A percentile compares a stretch with the other conserved stretches of the same genome.
Evolutionary conservation across 2,329 filamentous ascomycete species (phyloP).

Genomic region (Albifimbria verrucaria): DNA sequence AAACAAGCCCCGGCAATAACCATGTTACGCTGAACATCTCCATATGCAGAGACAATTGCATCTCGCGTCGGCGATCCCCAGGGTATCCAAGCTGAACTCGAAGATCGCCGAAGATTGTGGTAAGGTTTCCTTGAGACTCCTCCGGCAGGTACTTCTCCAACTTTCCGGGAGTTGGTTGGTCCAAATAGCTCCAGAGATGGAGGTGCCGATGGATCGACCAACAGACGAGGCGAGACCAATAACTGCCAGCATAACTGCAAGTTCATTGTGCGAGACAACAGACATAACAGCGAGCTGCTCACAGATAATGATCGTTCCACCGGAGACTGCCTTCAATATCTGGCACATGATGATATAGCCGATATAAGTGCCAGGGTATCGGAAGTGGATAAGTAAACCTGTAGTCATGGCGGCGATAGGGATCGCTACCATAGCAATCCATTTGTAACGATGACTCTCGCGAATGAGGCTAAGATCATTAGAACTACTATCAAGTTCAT

Average conservation of each 20-base stretch:
- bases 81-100: slow-evolving; percentile 54
- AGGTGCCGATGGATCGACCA: slow-evolving; percentile 28
- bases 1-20: slow-evolving; percentile 45
- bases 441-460: slow-evolving; percentile 50
- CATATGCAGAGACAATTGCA: slow-evolving; percentile 60
- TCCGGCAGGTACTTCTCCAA: slow-evolving; percentile 48
- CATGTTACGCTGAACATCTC: slow-evolving; percentile 49
- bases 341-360: slow-evolving; percentile 36
- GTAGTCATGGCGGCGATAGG: slow-evolving; percentile 48
- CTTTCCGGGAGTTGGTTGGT: slow-evolving; percentile 45
- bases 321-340: slow-evolving; percentile 29
- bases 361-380: slow-evolving; percentile 22
- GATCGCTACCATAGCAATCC: slow-evolving; percentile 42
- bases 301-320: slow-evolving; percentile 21
- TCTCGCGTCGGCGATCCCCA: slow-evolving; percentile 45
- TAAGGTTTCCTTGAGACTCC: slow-evolving; percentile 28
- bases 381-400: slow-evolving; percentile 32
- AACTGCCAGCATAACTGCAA: slow-evolving; percentile 31
- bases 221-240: slow-evolving; percentile 25
- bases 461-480: slow-evolving; percentile 33
- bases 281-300: slow-evolving; percentile 31
- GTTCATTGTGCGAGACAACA: slow-evolving; percentile 25
- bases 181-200: slow-evolving; percentile 30
- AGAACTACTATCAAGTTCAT: neutral
- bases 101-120: slow-evolving; percentile 39